Conservation (phyloP, 2,329 filamentous ascomycete genomes). For the Pseudocercospora macadamiae region DNA sequence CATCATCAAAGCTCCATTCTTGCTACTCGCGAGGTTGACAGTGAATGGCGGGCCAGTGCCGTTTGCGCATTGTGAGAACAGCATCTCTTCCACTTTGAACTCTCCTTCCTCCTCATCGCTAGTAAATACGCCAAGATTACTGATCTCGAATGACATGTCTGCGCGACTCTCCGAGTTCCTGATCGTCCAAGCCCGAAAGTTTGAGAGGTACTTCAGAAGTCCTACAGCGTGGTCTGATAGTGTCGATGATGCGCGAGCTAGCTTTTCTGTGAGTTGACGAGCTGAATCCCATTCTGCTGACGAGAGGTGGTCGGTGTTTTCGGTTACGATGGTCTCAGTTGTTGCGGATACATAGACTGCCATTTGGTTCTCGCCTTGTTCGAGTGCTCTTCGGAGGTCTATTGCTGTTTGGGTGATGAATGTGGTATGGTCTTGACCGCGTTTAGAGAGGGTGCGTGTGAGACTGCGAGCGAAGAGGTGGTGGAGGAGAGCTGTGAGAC, state of each 20-base stretch:
- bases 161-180: conserved; percentile 44
- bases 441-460: conserved; percentile 33
- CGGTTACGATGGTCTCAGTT: conserved; percentile 18
- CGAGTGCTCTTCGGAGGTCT: conserved; percentile 45
- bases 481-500: conserved; percentile 48
- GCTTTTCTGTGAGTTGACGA: conserved; percentile 34
- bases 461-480: conserved; percentile 46
- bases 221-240: conserved; percentile 48
- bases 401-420: conserved; percentile 47
- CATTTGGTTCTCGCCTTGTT: conserved; percentile 41
- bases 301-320: neutral
- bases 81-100: conserved; percentile 40
- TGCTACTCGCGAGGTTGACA: conserved; percentile 48
- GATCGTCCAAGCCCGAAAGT: conserved; percentile 45
- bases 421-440: conserved; percentile 29
- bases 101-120: conserved; percentile 1
- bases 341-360: conserved; percentile 39
- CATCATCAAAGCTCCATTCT: conserved; percentile 44
- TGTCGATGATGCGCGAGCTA: conserved; percentile 38
- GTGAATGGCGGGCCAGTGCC: conserved; percentile 42
- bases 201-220: conserved; percentile 46
- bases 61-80: conserved; percentile 52
- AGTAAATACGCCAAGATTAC: conserved; percentile 49
- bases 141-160: conserved; percentile 50
- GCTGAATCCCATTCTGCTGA: conserved; percentile 41